Percentiles rank a stretch among this genome's conserved stretches.
Conservation (phyloP, 805 yeast genomes). For the Suhomyces sp. region DNA sequence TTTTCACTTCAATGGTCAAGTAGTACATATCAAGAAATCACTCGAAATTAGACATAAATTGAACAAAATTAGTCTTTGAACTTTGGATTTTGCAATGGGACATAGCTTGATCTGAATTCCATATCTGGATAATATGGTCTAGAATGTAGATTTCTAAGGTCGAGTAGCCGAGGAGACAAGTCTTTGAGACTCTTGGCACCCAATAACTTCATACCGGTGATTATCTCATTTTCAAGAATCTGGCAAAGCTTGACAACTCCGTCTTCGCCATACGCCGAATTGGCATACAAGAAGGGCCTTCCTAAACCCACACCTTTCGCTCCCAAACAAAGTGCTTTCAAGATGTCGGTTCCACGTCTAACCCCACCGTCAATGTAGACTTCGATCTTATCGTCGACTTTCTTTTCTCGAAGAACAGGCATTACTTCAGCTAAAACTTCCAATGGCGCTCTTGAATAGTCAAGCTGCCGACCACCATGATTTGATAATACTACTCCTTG, state of each 20-base stretch:
- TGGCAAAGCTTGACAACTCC: slow-evolving; percentile 68
- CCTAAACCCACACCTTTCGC: slow-evolving; percentile 77
- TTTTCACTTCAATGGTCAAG: not conserved
- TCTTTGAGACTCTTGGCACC: slow-evolving; percentile 53
- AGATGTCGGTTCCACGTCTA: slow-evolving; percentile 71
- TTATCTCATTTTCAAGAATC: slow-evolving; percentile 57
- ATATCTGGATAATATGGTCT: slow-evolving; percentile 52
- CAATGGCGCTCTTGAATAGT: slow-evolving; percentile 58
- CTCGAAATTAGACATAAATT: not conserved
- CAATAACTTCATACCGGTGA: slow-evolving; percentile 61
- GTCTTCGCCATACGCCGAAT: slow-evolving; percentile 72
- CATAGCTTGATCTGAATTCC: slow-evolving; percentile 54
- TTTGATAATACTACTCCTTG: slow-evolving; percentile 67
- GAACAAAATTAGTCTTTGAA: not conserved
- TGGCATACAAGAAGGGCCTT: slow-evolving; percentile 71
- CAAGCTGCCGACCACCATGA: slow-evolving; percentile 75
- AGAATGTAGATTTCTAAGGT: slow-evolving; percentile 21
- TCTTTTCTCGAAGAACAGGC: slow-evolving; percentile 41
- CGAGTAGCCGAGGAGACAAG: slow-evolving; percentile 26
- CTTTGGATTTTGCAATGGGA: slow-evolving; percentile 49
- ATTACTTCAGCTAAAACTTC: slow-evolving; percentile 58
- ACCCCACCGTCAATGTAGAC: slow-evolving; percentile 76
- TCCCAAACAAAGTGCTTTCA: slow-evolving; percentile 74
- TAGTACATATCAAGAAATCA: not conserved
- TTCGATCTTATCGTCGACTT: slow-evolving; percentile 51